Percentiles rank a stretch among this genome's conserved stretches.
phyloP scores from a whole-genome alignment of 129 eudicot genomes.

The Pittosporum tobira region DNA sequence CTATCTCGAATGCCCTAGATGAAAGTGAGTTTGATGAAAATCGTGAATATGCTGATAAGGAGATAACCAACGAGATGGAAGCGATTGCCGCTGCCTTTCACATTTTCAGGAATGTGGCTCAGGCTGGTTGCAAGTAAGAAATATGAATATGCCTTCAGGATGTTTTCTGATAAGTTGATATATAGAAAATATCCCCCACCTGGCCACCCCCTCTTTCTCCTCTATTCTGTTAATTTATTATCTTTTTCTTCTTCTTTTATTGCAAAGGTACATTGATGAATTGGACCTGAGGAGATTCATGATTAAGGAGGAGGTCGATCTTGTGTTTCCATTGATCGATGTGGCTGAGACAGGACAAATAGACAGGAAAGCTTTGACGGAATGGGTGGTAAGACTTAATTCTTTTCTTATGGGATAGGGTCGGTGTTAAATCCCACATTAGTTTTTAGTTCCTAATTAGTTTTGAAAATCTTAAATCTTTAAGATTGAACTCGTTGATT shows the following conservation, averaged over 20 bases:
- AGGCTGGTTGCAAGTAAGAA: slow-evolving; percentile 48
- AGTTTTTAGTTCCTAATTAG: no score
- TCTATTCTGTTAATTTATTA: no score
- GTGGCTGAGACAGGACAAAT: slow-evolving; percentile 56
- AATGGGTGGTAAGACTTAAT: slow-evolving; percentile 68
- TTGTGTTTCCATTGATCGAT: slow-evolving; percentile 58
- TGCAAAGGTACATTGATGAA: slow-evolving; percentile 55
- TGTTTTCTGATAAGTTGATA: no score
- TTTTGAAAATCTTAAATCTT: no score
- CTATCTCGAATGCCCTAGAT: slow-evolving; percentile 53
- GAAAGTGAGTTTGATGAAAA: slow-evolving; percentile 44
- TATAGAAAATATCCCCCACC: no score
- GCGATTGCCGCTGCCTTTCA: slow-evolving; percentile 84
- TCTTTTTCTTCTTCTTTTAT: no score
- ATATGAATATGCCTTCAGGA: background rate
- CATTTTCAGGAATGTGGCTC: slow-evolving; percentile 62
- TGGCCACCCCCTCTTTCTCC: no score
- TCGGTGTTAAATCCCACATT: no score
- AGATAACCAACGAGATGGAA: slow-evolving; percentile 68
- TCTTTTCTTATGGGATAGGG: background rate
- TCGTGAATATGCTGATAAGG: slow-evolving; percentile 45
- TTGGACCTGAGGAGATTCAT: slow-evolving; percentile 60
- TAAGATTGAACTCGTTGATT: no score
- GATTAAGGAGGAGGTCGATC: slow-evolving; percentile 75
- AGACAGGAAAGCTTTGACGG: slow-evolving; percentile 46